phyloP scores from a whole-genome alignment of 164 flowering plant genomes.

The Umbellularia californica region DNA sequence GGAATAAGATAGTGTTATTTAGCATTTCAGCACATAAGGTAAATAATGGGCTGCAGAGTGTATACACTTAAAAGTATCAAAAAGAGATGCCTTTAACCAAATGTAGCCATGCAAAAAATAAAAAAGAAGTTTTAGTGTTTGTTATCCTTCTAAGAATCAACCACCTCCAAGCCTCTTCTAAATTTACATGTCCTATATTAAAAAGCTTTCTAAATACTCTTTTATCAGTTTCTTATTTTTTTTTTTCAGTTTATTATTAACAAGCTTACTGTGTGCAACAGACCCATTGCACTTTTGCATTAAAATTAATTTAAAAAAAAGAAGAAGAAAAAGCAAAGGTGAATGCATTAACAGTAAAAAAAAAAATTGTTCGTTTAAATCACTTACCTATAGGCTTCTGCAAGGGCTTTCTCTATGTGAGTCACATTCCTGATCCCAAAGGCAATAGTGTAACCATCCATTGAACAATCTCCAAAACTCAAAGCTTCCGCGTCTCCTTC shows the following conservation, averaged over 20 bases:
- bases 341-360: background rate
- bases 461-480: slow-evolving; percentile 63
- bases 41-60: background rate
- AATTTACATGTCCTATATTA: background rate
- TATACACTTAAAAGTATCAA: background rate
- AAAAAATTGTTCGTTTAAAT: no score
- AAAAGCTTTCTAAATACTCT: background rate
- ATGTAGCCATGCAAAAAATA: background rate
- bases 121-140: no score
- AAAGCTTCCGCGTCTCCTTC: slow-evolving; percentile 98
- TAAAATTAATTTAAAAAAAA: no score
- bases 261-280: background rate
- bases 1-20: background rate
- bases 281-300: background rate
- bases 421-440: slow-evolving; percentile 98
- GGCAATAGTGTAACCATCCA: slow-evolving; percentile 99
- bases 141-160: no score
- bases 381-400: slow-evolving; percentile 82
- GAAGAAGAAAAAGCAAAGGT: background rate
- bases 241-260: no score
- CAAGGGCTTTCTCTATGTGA: slow-evolving; percentile 85
- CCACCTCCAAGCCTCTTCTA: no score
- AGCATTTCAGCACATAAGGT: background rate
- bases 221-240: no score
- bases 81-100: background rate